These are phyloP conservation scores for Solanum bulbocastanum DNA, from an alignment of 257 asterid species.

Conservation along the genomic window DNA sequence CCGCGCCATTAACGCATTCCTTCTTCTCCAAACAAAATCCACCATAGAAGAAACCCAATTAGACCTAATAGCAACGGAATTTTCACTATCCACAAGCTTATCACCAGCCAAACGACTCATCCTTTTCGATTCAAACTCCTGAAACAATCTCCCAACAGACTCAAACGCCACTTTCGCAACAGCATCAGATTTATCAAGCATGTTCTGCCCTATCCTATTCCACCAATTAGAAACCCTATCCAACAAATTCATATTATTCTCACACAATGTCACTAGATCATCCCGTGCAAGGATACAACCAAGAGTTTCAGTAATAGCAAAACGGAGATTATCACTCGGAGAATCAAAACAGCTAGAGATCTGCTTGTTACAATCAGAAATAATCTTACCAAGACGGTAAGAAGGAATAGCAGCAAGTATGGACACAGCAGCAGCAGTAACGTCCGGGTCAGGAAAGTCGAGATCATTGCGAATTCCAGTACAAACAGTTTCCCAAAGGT, in stretches of 20 bases:
- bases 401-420: slow-evolving; percentile 84
- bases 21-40: slow-evolving; percentile 65
- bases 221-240: slow-evolving; percentile 87
- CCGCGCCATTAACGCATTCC: slow-evolving; percentile 62
- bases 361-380: slow-evolving; percentile 64
- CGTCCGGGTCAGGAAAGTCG: slow-evolving; percentile 87
- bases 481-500: slow-evolving; percentile 76
- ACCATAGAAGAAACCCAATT: slow-evolving; percentile 77
- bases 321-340: slow-evolving; percentile 57
- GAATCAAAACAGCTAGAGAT: slow-evolving; percentile 81
- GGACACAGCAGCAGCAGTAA: slow-evolving; percentile 81
- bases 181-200: slow-evolving; percentile 71
- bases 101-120: slow-evolving; percentile 93
- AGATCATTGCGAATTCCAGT: slow-evolving; percentile 71
- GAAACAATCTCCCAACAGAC: slow-evolving; percentile 69
- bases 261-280: slow-evolving; percentile 75
- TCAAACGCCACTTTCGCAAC: slow-evolving; percentile 80
- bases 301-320: slow-evolving; percentile 72
- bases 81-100: slow-evolving; percentile 81
- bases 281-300: slow-evolving; percentile 86
- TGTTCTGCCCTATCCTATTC: slow-evolving; percentile 61
- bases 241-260: slow-evolving; percentile 65
- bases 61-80: slow-evolving; percentile 72
- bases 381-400: slow-evolving; percentile 67
- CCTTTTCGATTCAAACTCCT: slow-evolving; percentile 78